Base-by-base conservation (phyloP, 2,329 filamentous ascomycete genomes). In the Tolypocladium amazonense region DNA sequence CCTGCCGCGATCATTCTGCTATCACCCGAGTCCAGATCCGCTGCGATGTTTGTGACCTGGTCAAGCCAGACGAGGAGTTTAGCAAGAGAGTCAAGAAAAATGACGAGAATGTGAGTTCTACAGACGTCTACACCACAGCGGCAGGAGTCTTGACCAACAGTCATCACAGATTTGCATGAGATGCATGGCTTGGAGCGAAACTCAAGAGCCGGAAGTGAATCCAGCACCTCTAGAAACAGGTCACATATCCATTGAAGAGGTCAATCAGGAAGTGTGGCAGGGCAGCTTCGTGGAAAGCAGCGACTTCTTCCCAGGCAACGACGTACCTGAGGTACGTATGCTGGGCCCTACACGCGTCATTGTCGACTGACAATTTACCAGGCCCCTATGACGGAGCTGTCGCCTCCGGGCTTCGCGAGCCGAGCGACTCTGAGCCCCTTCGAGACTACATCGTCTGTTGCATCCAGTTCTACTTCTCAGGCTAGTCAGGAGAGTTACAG, bases 131-230 rank as follows among this genome's bases (percentile, higher is more conserved):
- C 56, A 18, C 15, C 15, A 9, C 15, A 27, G 20, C 14, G 11
- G 4, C 7, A 15, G 11, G 23, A 54, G 2, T 12, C 15, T 27
- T 27, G 20, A 12, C 61, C 68, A 30, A 69, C 58, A 3, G 25
- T 3, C 1, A 15, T 4, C 4, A 27, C 18, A 76, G 75, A 64
- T 64, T 41, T 77, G 75, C 62, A 65, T 61, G 47, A 62, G 65
- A 58, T 77, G 75, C 58, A 66, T 65, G 12, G 72, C 69, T 4
- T 77, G 74, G 74, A 65, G 59, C 0, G 70, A 73, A 38, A 70
- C 67, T 1, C 73, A 75, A 45, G 75, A 76, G 39, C 69, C 69
- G 0, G 64, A 62, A 0, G 69, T 74, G 3, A 65, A 63, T 0
- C 72, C 73, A 0, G 58, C 61, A 0, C 67, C 68, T 0, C 63